Conservation (phyloP, 345 rosid genomes). For the Psidium friedrichsthalianum region DNA sequence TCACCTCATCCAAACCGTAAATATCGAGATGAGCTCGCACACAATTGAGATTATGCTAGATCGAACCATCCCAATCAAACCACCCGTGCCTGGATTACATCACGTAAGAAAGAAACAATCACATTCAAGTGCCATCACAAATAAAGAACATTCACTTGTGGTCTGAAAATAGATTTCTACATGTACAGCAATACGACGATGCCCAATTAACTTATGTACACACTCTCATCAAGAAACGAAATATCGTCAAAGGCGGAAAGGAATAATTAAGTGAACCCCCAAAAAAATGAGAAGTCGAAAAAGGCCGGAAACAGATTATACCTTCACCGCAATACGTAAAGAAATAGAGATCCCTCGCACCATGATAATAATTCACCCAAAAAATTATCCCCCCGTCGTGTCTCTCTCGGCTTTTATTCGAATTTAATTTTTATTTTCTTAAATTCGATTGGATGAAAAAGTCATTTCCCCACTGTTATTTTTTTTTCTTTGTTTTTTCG, state of each 20-base stretch:
- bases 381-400: neutral
- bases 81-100: no score
- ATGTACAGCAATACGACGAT: neutral
- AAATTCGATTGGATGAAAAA: neutral
- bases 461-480: neutral
- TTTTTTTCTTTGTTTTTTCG: neutral
- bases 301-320: neutral
- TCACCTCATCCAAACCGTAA: neutral
- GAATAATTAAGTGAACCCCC: neutral
- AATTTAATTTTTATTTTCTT: neutral
- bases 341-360: neutral
- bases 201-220: neutral
- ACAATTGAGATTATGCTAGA: neutral
- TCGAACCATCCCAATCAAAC: no score
- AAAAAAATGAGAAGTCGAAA: neutral
- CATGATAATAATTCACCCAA: neutral
- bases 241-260: neutral
- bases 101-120: neutral
- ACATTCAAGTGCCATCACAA: neutral
- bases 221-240: neutral
- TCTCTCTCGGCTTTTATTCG: neutral
- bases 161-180: neutral
- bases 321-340: neutral
- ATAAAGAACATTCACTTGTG: neutral
- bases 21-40: neutral